Conservation (phyloP, 1,139 yeast genomes). For the Pichiaceae sp. region DNA sequence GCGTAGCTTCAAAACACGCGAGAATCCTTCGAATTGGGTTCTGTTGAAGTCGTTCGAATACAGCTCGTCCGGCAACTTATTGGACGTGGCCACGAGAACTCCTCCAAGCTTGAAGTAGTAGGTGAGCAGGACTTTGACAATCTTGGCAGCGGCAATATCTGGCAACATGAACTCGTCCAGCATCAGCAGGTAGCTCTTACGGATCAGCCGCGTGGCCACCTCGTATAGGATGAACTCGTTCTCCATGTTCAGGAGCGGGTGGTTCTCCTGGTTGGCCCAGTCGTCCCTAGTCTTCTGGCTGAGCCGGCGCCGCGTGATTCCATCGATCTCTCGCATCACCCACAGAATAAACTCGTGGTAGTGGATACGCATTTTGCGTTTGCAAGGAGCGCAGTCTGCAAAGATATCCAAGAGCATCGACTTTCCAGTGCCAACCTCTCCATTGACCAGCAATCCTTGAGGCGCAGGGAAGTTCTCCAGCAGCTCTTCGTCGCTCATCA, state of each 20-base stretch:
- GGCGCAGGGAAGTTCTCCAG: slow-evolving; percentile 45
- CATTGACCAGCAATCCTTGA: slow-evolving; percentile 57
- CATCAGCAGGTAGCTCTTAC: slow-evolving; percentile 49
- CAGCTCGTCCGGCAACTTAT: slow-evolving; percentile 61
- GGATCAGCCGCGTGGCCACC: slow-evolving; percentile 58
- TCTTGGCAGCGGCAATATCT: slow-evolving; percentile 64
- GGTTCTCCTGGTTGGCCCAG: slow-evolving; percentile 20
- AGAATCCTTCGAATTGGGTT: slow-evolving; percentile 48
- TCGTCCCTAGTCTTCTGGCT: slow-evolving; percentile 21
- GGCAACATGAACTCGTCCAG: slow-evolving; percentile 72
- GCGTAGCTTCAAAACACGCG: slow-evolving; percentile 47
- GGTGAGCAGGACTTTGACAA: slow-evolving; percentile 54
- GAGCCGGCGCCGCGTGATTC: slow-evolving; percentile 36
- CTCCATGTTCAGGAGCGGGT: slow-evolving; percentile 32
- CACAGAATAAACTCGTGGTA: slow-evolving; percentile 62
- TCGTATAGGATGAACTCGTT: slow-evolving; percentile 61
- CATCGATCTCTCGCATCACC: slow-evolving; percentile 57
- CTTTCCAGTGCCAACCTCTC: slow-evolving; percentile 74
- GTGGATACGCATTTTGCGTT: slow-evolving; percentile 63
- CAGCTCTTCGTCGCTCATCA: slow-evolving; percentile 55
- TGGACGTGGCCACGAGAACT: slow-evolving; percentile 64
- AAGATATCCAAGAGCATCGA: slow-evolving; percentile 68
- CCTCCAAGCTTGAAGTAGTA: slow-evolving; percentile 69
- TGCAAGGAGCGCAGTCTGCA: slow-evolving; percentile 56
- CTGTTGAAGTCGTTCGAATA: slow-evolving; percentile 59